Conservation (phyloP, 2,329 filamentous ascomycete genomes). For the Neoscytalidium dimidiatum region DNA sequence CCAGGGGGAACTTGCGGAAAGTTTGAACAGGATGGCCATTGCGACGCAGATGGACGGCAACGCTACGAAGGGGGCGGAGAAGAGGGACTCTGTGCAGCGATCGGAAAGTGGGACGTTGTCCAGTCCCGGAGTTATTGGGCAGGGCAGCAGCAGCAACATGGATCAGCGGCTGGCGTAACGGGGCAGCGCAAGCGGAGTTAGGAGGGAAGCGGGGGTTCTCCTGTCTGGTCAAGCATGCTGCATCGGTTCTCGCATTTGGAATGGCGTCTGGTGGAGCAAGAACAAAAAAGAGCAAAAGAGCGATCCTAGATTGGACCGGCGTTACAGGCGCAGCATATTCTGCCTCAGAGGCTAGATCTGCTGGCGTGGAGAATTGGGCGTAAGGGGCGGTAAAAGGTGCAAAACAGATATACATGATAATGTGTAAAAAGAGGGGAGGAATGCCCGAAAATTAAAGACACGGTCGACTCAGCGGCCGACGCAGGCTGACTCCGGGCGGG, state of each 20-base stretch:
- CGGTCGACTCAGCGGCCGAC: background rate
- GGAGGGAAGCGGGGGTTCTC: background rate
- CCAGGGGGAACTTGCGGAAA: conserved; percentile 2
- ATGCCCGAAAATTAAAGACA: background rate
- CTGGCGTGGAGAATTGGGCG: background rate
- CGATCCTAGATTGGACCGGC: conserved; percentile 3
- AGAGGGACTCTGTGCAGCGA: conserved; percentile 17
- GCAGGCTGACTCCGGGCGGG: background rate
- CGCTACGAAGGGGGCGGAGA: background rate
- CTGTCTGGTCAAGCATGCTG: background rate
- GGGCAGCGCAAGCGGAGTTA: conserved; percentile 3
- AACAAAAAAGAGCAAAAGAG: background rate
- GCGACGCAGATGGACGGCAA: background rate
- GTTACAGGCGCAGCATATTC: background rate
- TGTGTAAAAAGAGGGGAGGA: conserved; percentile 1
- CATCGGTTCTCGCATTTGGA: background rate
- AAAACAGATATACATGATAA: background rate
- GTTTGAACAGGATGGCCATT: conserved; percentile 12
- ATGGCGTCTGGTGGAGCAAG: conserved; percentile 5
- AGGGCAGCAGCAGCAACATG: conserved; percentile 13
- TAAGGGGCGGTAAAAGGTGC: background rate
- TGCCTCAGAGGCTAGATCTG: background rate
- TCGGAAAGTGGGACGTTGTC: background rate
- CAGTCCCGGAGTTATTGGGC: conserved; percentile 13
- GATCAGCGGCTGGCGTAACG: conserved; percentile 11